These are phyloP conservation scores for Adansonia gregorii DNA, from an alignment of 441 rosid species.

Conservation along the genomic window DNA sequence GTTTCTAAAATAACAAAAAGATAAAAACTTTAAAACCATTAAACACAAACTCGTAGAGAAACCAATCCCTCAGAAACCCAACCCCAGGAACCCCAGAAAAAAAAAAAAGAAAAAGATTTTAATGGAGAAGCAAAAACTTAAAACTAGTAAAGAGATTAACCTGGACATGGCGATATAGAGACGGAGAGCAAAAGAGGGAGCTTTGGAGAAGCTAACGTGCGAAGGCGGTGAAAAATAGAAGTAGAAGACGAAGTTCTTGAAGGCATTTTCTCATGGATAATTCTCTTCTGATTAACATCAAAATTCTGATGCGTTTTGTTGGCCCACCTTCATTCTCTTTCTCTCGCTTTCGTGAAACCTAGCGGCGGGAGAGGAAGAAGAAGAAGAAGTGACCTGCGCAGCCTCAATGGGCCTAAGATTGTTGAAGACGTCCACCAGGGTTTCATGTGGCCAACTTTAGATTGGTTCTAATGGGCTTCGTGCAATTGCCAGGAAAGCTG, in stretches of 20 bases:
- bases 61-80: not conserved
- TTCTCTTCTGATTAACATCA: not conserved
- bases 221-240: slow-evolving; percentile 17
- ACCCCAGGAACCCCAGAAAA: not conserved
- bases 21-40: not conserved
- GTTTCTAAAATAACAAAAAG: not conserved
- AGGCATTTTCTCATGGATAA: slow-evolving; percentile 56
- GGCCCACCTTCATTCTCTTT: not conserved
- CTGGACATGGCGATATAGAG: slow-evolving; percentile 53
- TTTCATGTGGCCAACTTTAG: not conserved
- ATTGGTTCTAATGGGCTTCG: not conserved
- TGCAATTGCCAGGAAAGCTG: not conserved
- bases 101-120: not conserved
- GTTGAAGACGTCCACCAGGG: not conserved
- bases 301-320: not conserved
- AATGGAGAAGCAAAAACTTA: not conserved
- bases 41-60: not conserved
- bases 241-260: slow-evolving; percentile 17
- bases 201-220: slow-evolving; percentile 30
- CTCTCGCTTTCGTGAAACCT: not conserved
- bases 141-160: slow-evolving; percentile 23
- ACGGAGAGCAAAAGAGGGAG: not conserved
- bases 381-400: not conserved
- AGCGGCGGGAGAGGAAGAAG: not conserved
- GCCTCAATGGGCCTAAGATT: not conserved